Base-by-base conservation (phyloP, 306 rosid genomes). In the Castanopsis chinensis region DNA sequence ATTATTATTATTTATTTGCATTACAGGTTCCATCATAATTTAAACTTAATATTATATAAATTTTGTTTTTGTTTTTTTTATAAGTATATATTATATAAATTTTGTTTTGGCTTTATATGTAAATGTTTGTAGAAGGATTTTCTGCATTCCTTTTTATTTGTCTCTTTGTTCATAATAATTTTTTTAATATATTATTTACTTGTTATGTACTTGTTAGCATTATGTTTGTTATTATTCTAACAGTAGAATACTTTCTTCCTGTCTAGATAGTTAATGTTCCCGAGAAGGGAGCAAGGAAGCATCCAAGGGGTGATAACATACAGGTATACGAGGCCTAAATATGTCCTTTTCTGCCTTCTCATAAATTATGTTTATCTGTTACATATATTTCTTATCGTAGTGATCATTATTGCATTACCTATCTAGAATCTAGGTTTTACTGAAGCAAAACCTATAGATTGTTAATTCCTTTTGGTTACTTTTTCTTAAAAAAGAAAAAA, bases 261-360 rank as follows among this genome's bases (percentile, higher is more conserved):
- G 90, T 90, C 85, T 91, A 94, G 99, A 86, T 94, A 83, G 97
- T 94, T 79, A 94, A 94, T 83, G 97, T 94, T 90, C 99, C 99
- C 45, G 99, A 94, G 84, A 94, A 94, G 91, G 97, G 97, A 76
- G 93, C 97, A 18, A 86, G 97, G 84, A 94, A 94, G 88, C 92
- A 92, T 85, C 97, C 97, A 49, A 87, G 97, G 73, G 97, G 99
- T 17, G 99, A 94, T 80, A 92, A 90, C 94, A 90, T 92, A 83
- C 99, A 94, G 97, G 99, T 94, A 85, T 63, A 60, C 73, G 72
- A 64, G 72, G 72, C 72, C 32, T 30, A 65, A 70, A 56, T 37
- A 43, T 43, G 27, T 54, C 20, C 23, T 10, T 53, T 67, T 18
- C 25, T 54, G 52, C 8, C 27, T 53, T 55, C 69, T 76, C 49